Evolutionary conservation across 1,284 basidiomycete species (phyloP).

Genomic region (Cutaneotrichosporon mucoides): DNA sequence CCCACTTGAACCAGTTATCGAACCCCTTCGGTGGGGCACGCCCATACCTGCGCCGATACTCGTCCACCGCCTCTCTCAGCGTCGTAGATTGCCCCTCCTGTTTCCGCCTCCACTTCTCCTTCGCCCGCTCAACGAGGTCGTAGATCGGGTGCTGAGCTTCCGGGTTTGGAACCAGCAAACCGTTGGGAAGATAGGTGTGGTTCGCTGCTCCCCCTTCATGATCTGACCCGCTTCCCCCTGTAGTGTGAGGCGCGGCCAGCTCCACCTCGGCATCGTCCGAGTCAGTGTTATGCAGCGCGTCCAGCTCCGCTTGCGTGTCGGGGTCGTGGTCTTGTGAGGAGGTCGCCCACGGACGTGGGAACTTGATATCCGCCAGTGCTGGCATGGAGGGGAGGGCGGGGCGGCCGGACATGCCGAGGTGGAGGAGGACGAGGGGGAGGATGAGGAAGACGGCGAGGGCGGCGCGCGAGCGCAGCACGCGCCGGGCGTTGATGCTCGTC

Average conservation of each 20-base stretch:
- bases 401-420: background rate
- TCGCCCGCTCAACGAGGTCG: slow-evolving; percentile 43
- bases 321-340: background rate
- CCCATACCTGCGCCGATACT: slow-evolving; percentile 48
- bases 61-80: slow-evolving; percentile 46
- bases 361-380: background rate
- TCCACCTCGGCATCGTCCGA: no score
- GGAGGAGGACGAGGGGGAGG: slow-evolving; percentile 7
- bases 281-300: background rate
- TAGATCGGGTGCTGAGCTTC: slow-evolving; percentile 47
- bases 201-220: background rate
- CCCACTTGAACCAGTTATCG: slow-evolving; percentile 44
- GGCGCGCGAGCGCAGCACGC: slow-evolving; percentile 7
- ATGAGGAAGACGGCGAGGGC: background rate
- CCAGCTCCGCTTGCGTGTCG: background rate
- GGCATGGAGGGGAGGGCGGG: background rate
- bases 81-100: slow-evolving; percentile 45
- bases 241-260: no score
- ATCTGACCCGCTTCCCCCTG: background rate
- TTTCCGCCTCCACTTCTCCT: slow-evolving; percentile 48
- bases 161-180: slow-evolving; percentile 38
- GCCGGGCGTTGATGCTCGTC: background rate
- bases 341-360: background rate
- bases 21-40: slow-evolving; percentile 46
- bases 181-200: slow-evolving; percentile 36